Conservation (phyloP, 2,329 filamentous ascomycete species). For the Penicillium capsulatum region DNA sequence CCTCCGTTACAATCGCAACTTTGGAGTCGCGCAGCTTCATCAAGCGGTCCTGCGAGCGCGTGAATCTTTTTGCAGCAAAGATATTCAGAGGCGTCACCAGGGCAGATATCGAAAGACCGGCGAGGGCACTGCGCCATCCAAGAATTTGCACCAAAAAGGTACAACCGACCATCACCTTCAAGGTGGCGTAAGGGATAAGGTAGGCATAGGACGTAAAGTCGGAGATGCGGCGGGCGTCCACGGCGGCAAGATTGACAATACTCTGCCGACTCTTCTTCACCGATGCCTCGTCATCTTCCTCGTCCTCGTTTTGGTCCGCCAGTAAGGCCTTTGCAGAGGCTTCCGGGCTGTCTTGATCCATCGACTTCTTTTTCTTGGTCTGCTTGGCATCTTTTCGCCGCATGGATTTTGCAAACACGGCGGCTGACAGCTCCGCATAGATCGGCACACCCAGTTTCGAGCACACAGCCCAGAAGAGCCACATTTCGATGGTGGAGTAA, state of each 20-base stretch:
- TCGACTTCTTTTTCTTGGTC: conserved; percentile 34
- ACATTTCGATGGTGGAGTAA: conserved; percentile 57
- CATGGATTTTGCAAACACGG: conserved; percentile 74
- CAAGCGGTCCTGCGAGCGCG: conserved; percentile 61
- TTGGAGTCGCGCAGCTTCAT: conserved; percentile 76
- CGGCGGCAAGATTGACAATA: conserved; percentile 71
- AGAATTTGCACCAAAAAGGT: conserved; percentile 64
- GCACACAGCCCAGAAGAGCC: conserved; percentile 64
- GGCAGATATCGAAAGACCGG: conserved; percentile 61
- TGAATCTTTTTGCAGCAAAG: conserved; percentile 61
- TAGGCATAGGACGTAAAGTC: conserved; percentile 66
- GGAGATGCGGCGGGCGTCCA: conserved; percentile 65
- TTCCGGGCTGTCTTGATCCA: conserved; percentile 27
- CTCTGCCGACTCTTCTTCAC: conserved; percentile 61
- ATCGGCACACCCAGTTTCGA: conserved; percentile 62
- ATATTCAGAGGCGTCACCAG: conserved; percentile 66
- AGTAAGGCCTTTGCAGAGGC: conserved; percentile 10
- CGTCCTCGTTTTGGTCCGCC: conserved; percentile 39
- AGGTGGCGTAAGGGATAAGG: conserved; percentile 58
- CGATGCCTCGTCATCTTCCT: conserved; percentile 43
- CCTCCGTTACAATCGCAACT: conserved; percentile 70
- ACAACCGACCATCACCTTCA: conserved; percentile 63
- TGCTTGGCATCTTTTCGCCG: conserved; percentile 64
- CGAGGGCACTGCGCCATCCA: conserved; percentile 64
- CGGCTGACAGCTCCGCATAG: conserved; percentile 63